A percentile compares a stretch with the other conserved stretches of the same genome.
phyloP scores from a whole-genome alignment of 176 grass and related monocot species.

The Eragrostis curvula region DNA sequence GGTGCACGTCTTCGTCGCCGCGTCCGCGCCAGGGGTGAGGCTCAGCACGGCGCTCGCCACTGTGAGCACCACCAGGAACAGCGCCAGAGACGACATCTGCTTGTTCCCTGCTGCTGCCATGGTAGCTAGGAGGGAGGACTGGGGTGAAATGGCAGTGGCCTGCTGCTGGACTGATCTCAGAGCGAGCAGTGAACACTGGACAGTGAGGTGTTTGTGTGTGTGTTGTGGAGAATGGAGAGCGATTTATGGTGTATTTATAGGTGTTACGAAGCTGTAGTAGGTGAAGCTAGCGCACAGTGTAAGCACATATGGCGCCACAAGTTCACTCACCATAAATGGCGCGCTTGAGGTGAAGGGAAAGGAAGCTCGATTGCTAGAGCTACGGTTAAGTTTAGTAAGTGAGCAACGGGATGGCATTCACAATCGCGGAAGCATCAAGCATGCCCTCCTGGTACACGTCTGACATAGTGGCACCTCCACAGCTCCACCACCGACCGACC shows the following conservation, averaged over 20 bases:
- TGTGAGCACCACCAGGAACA: slow-evolving; percentile 28
- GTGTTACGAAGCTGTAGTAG: slow-evolving; percentile 3
- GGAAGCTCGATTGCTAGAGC: not conserved
- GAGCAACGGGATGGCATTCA: not conserved
- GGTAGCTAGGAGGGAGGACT: not conserved
- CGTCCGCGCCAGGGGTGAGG: not conserved
- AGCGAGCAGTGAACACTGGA: not conserved
- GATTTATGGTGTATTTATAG: slow-evolving; percentile 36
- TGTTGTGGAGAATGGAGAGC: not conserved
- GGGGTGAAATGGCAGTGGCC: not conserved
- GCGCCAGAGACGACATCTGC: not conserved
- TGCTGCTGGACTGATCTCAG: not conserved
- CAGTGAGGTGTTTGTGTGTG: not conserved
- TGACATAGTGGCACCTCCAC: not conserved
- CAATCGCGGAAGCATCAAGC: not conserved
- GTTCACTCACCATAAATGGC: not conserved
- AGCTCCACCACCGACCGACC: not conserved
- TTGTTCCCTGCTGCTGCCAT: slow-evolving; percentile 32
- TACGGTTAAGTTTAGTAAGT: not conserved
- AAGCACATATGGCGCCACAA: not conserved
- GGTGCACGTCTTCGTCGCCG: slow-evolving; percentile 56
- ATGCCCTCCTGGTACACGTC: not conserved
- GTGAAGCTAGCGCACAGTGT: not conserved
- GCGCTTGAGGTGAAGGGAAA: not conserved
- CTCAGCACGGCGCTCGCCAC: slow-evolving; percentile 4